Conservation (phyloP, 2,329 filamentous ascomycete species). For the Aspergillus fumigatus region DNA sequence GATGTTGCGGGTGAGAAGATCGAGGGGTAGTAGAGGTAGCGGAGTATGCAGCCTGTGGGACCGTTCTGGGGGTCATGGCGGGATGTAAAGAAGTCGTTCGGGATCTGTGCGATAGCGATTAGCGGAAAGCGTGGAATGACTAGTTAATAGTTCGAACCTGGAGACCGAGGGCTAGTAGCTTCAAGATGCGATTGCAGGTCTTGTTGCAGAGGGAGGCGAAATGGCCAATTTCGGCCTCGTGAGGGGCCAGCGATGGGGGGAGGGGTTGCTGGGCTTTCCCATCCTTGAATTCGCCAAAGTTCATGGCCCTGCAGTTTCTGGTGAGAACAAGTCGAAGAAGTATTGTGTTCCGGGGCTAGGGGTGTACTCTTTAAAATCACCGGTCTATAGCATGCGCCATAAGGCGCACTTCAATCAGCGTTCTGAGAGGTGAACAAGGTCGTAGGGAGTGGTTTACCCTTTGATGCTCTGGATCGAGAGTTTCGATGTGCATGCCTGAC, state of each 20-base stretch:
- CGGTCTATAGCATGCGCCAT: constrained; percentile 48
- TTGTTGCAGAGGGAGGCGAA: constrained; percentile 69
- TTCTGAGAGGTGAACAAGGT: constrained; percentile 5
- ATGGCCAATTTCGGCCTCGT: constrained; percentile 57
- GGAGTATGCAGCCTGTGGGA: constrained; percentile 56
- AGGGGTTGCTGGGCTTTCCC: constrained; percentile 72
- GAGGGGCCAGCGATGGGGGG: constrained; percentile 57
- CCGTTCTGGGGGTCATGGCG: constrained; percentile 53
- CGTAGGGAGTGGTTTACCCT: constrained; percentile 49
- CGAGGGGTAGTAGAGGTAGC: constrained; percentile 69
- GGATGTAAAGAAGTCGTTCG: constrained; percentile 54
- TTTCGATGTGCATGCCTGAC: constrained; percentile 83
- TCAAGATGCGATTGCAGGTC: constrained; percentile 68
- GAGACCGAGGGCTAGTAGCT: constrained; percentile 73
- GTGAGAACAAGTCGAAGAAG: background rate
- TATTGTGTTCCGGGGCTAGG: background rate
- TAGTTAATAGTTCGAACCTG: constrained; percentile 44
- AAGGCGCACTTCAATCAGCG: constrained; percentile 7
- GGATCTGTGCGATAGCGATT: constrained; percentile 31
- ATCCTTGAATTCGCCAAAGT: constrained; percentile 72
- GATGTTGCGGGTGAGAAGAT: constrained; percentile 41
- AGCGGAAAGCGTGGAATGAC: background rate
- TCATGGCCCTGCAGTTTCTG: constrained; percentile 66
- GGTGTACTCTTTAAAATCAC: constrained; percentile 81
- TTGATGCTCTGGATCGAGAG: constrained; percentile 77